A percentile compares a stretch with the other conserved stretches of the same genome.
phyloP scores from a whole-genome alignment of 1,284 basidiomycete species.

The Fomes fomentarius region DNA sequence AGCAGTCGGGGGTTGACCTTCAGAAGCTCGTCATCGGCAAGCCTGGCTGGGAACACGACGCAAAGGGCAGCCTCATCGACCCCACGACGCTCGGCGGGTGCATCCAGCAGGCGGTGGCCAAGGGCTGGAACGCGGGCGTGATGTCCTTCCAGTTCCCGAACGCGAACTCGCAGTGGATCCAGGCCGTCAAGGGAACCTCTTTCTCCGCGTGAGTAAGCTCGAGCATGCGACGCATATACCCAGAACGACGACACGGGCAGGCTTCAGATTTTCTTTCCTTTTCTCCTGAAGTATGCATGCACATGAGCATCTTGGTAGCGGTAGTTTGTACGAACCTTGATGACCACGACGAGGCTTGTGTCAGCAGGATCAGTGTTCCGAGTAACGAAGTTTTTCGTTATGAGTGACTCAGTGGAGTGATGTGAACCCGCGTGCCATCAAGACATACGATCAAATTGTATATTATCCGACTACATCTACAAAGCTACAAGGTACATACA shows the following conservation, averaged over 20 bases:
- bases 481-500: too few relatives aligned
- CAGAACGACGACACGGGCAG: not conserved
- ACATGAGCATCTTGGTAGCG: not conserved
- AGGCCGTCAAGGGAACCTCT: slow-evolving; percentile 13
- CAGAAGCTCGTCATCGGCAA: slow-evolving; percentile 62
- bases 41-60: slow-evolving; percentile 48
- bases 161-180: slow-evolving; percentile 19
- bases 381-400: not conserved
- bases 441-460: not conserved
- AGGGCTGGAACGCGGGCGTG: slow-evolving; percentile 54
- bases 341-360: not conserved
- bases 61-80: slow-evolving; percentile 53
- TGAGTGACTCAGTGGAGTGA: too few relatives aligned
- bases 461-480: too few relatives aligned
- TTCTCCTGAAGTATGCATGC: not conserved
- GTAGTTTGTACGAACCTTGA: not conserved
- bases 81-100: slow-evolving; percentile 56
- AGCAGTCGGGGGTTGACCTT: slow-evolving; percentile 51
- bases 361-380: not conserved
- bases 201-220: not conserved
- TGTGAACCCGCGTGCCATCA: not conserved
- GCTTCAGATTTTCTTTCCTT: not conserved
- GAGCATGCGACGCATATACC: not conserved
- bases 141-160: slow-evolving; percentile 25
- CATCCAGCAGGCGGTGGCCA: slow-evolving; percentile 51